Evolutionary conservation across 163 green algal species (phyloP), one percentile per base, ranked within the genome.

Genomic region (Coccomyxa subellipsoidea): DNA sequence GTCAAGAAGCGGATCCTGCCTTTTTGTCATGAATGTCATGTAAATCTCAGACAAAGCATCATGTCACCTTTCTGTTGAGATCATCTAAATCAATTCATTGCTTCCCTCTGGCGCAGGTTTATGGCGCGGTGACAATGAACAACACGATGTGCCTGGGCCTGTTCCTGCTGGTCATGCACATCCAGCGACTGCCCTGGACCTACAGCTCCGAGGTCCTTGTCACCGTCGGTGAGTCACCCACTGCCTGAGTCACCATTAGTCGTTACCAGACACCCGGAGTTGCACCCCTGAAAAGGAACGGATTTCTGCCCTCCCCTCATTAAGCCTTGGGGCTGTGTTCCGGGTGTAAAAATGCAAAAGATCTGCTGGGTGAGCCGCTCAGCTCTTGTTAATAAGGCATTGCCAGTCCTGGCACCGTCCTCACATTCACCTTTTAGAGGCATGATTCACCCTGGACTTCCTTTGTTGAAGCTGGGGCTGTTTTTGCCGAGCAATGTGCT

Each of bases 41-140:
- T n/a, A n/a, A n/a, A n/a, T n/a, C n/a, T n/a, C n/a, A n/a, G n/a
- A n/a, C n/a, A n/a, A n/a, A n/a, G n/a, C n/a, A n/a, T n/a, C n/a
- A n/a, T n/a, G n/a, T n/a, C n/a, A n/a, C n/a, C n/a, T n/a, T n/a
- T n/a, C n/a, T n/a, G n/a, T n/a, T n/a, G n/a, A n/a, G n/a, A n/a
- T n/a, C n/a, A n/a, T n/a, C n/a, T n/a, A n/a, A n/a, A n/a, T n/a
- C n/a, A n/a, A n/a, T n/a, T n/a, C n/a, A n/a, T n/a, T n/a, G n/a
- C n/a, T n/a, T n/a, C n/a, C n/a, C n/a, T n/a, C n/a, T n/a, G n/a
- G 32, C 8, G 8, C 85, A 93, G 84, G 82, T 95, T 34, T 94
- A 94, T 79, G 90, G 90, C 38, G 88, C 89, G 0, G 90, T 93
- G 7, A 92, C 87, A 0, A 91, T 95, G 84, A 95, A 95, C 88